phyloP scores from a whole-genome alignment of 2,329 filamentous ascomycete genomes.

The Alternaria conjuncta region DNA sequence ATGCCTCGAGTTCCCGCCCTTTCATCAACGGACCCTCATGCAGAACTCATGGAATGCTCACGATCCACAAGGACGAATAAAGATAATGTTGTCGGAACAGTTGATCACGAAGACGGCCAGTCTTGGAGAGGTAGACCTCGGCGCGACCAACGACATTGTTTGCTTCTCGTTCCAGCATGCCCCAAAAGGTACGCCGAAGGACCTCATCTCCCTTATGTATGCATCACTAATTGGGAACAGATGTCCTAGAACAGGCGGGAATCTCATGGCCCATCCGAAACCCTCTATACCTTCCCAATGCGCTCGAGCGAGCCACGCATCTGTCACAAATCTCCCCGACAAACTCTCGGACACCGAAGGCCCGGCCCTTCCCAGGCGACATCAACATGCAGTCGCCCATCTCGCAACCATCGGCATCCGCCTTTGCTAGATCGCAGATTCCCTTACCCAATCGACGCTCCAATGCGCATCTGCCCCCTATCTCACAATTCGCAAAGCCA shows the following conservation, averaged over 20 bases:
- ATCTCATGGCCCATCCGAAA: constrained; percentile 77
- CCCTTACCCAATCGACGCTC: constrained; percentile 24
- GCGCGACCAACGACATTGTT: constrained; percentile 74
- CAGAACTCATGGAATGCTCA: constrained; percentile 75
- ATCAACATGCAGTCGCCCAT: constrained; percentile 15
- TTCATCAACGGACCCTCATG: constrained; percentile 71
- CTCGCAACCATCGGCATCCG: constrained; percentile 11
- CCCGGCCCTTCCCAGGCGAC: constrained; percentile 2
- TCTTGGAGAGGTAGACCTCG: constrained; percentile 53
- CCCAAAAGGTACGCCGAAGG: constrained; percentile 66
- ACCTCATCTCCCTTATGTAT: neutral
- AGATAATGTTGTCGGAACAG: constrained; percentile 73
- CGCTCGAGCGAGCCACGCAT: constrained; percentile 2
- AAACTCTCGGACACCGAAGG: constrained; percentile 1
- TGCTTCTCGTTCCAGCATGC: constrained; percentile 87
- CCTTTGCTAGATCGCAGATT: constrained; percentile 17
- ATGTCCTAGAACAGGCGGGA: constrained; percentile 72
- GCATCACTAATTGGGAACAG: constrained; percentile 52
- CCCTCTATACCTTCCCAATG: constrained; percentile 34
- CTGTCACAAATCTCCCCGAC: constrained; percentile 3
- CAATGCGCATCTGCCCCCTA: constrained; percentile 23
- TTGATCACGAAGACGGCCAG: constrained; percentile 57
- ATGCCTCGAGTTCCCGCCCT: constrained; percentile 73
- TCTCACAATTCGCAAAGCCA: constrained; percentile 22
- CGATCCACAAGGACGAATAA: constrained; percentile 76